Evolutionary conservation across 306 rosid species (phyloP), one percentile per base, ranked within the genome.

Genomic region (Pterocarpus macrocarpus): DNA sequence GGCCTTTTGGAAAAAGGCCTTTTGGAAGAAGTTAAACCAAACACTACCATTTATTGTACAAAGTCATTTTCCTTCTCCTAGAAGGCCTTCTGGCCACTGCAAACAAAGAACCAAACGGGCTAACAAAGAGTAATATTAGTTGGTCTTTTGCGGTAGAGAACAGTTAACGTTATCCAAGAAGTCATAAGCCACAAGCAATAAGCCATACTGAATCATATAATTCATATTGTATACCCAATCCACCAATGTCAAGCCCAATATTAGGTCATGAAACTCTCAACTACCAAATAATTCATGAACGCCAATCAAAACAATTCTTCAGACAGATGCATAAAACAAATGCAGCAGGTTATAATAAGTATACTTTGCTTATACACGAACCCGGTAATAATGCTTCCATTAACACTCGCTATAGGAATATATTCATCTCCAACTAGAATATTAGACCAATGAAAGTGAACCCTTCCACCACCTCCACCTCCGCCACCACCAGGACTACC

Each of bases 381-480:
- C 99, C 93, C 89, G 49, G 92, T 84, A 75, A 78, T 71, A 81
- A 95, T 93, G 87, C 83, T 90, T 83, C 98, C 99, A n/a, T 83
- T 59, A 38, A 84, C 91, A 66, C 83, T 90, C 10, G 99, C 97
- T 71, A 93, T 82, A 45, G 97, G 93, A 77, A 88, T 43, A 83
- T 95, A 95, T 82, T 91, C 99, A 89, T 95, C 99, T 68, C 97
- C 99, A 73, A 86, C 87, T 35, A 90, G 91, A 76, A 95, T 78
- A 69, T 89, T 87, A 53, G 96, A 85, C 99, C 99, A 95, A 76
- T 95, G 98, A 83, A 95, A 95, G 89, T 95, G 99, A 91, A 95
- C 68, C 85, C 99, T 89, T 77, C 99, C 99, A 17, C 99, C 98
- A 11, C 98, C 99, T 0, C 99, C 99, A 0, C 99, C 99, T 4